phyloP scores from a whole-genome alignment of 345 rosid genomes.

The Hevea brasiliensis region DNA sequence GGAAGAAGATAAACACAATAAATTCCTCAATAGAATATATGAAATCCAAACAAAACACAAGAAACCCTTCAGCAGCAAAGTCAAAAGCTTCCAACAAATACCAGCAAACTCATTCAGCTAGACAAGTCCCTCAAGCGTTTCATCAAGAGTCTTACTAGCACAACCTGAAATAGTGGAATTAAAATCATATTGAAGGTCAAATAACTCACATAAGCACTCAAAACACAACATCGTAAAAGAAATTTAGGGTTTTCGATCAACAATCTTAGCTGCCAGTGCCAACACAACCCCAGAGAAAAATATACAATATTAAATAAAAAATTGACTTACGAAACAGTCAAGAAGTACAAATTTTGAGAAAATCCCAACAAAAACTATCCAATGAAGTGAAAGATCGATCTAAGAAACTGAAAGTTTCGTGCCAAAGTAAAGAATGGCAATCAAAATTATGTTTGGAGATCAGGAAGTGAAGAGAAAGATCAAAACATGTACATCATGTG shows the following conservation, averaged over 20 bases:
- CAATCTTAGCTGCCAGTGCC: neutral
- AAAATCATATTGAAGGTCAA: neutral
- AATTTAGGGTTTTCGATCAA: neutral
- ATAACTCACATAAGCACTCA: neutral
- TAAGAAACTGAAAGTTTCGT: neutral
- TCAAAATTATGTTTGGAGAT: neutral
- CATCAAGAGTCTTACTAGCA: neutral
- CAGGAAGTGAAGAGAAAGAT: neutral
- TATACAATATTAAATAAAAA: neutral
- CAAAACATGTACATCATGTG: neutral
- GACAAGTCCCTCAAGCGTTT: constrained; percentile 33
- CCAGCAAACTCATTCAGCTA: constrained; percentile 36
- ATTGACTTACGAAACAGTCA: neutral
- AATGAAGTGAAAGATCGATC: constrained; percentile 8
- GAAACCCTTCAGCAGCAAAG: constrained; percentile 26
- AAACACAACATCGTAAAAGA: too few relatives aligned
- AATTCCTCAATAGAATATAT: constrained; percentile 24
- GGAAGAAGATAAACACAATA: constrained; percentile 19
- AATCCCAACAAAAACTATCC: neutral
- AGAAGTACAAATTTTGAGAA: neutral
- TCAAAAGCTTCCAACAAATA: constrained; percentile 30
- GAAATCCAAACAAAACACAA: constrained; percentile 23
- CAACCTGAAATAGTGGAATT: neutral
- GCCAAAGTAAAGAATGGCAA: neutral
- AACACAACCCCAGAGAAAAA: neutral